Base-by-base conservation (phyloP, 2,329 filamentous ascomycete genomes). In the Aspergillus chevalieri region DNA sequence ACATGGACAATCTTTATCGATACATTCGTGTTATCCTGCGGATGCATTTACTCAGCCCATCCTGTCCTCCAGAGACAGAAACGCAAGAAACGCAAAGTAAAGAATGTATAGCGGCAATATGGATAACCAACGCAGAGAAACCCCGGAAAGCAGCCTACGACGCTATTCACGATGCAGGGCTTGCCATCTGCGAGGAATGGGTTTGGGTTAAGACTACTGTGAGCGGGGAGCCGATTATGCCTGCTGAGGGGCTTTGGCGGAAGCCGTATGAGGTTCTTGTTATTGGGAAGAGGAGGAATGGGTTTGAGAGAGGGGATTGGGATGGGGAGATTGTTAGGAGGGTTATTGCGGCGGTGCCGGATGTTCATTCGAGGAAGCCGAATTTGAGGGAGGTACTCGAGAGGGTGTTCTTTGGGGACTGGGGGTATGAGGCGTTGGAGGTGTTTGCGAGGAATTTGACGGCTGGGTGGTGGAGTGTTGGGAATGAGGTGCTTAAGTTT, bases 341-440 rank as follows among this genome's bases (percentile, higher is more conserved):
- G 58, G 71, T 83, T 7, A 74, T 85, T 49, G 73, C 77, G 26
- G 80, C 74, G 6, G 81, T 84, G 8, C 80, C 82, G 7, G 82
- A 85, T 64, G 49, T 84, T 12, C 82, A 85, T 63, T 85, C 82
- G 3, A 69, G 81, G n/a, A 85, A 85, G 60, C 82, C 82, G 15
- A 82, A 78, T 57, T 52, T 85, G 53, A 83, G 79, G 60, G 62
- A 68, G 10, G 47, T 84, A 21, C 65, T 85, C 21, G 78, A 81
- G 60, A 62, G 61, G 10, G 55, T 78, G 6, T 65, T 82, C 53
- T 68, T 69, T 44, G 33, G 51, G 57, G 2, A 14, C 28, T 64
- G 22, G 47, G 34, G 19, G 15, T 80, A 81, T 58, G 64, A 68
- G 39, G 80, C 76, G 2, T 59, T 85, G 39, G 82, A 85, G 61